Percentiles rank a stretch among this genome's conserved stretches.
Evolutionary conservation across 164 flowering plant genomes (phyloP).

Genomic region (Brasenia schreberi): DNA sequence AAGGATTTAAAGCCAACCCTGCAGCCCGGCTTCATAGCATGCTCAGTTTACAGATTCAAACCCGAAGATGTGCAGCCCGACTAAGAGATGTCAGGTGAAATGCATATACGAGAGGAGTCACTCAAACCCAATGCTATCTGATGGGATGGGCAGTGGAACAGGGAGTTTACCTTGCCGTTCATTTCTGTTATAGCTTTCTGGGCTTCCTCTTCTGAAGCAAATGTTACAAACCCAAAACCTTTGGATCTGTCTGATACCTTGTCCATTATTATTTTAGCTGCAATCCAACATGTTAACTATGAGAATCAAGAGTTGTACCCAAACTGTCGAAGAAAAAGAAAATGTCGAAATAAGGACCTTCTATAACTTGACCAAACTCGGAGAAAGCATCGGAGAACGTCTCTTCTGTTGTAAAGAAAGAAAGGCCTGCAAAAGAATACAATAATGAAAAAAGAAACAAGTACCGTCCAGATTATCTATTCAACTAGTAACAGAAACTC

Average conservation of each 20-base stretch:
- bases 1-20: neutral
- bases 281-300: constrained; percentile 2
- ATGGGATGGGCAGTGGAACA: neutral
- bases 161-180: constrained; percentile 61
- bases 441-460: neutral
- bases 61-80: neutral
- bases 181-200: constrained; percentile 51
- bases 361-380: constrained; percentile 72
- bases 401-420: constrained; percentile 60
- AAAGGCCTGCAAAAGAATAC: constrained; percentile 42
- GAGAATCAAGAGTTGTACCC: neutral
- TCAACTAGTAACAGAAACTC: too few relatives aligned
- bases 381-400: constrained; percentile 63
- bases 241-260: constrained; percentile 62
- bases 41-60: neutral
- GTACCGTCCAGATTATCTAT: too few relatives aligned
- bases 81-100: too few relatives aligned
- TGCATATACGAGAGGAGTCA: too few relatives aligned
- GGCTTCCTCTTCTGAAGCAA: constrained; percentile 75
- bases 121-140: too few relatives aligned
- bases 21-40: neutral
- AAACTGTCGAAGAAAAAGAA: neutral
- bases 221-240: constrained; percentile 94
- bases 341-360: constrained; percentile 26
- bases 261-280: constrained; percentile 64